These are phyloP conservation scores for Cubamyces sp. DNA, from an alignment of 768 basidiomycete genomes.

Conservation along the genomic window DNA sequence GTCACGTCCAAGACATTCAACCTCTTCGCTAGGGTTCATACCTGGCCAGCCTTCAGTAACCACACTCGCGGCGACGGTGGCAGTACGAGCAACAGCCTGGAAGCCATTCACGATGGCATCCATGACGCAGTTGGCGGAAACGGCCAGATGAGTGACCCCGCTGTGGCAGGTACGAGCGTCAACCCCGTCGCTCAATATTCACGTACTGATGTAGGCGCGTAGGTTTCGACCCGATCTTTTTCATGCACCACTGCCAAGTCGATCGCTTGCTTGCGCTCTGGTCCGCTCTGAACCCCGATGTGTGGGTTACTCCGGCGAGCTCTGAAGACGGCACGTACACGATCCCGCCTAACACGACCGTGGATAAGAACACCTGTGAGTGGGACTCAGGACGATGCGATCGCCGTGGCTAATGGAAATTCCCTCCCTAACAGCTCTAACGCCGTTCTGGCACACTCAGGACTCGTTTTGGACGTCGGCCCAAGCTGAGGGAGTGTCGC, in stretches of 20 bases:
- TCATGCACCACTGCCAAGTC: conserved; percentile 56
- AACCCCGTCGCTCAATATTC: neutral
- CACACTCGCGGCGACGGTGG: conserved; percentile 43
- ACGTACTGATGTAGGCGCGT: neutral
- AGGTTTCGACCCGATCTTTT: conserved; percentile 60
- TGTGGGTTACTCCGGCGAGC: conserved; percentile 39
- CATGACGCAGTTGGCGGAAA: conserved; percentile 40
- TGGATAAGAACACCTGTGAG: conserved; percentile 19
- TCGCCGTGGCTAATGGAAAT: no score
- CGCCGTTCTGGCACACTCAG: conserved; percentile 50
- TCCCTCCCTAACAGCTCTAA: conserved; percentile 37
- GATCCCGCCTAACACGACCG: conserved; percentile 19
- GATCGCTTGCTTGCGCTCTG: conserved; percentile 57
- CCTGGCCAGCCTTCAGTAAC: conserved; percentile 53
- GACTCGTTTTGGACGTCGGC: conserved; percentile 45
- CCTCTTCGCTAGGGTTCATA: conserved; percentile 29
- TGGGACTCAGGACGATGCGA: neutral
- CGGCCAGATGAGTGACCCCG: conserved; percentile 47
- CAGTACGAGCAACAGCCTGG: conserved; percentile 49
- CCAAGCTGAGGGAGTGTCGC: conserved; percentile 33
- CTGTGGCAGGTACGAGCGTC: conserved; percentile 42
- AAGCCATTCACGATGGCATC: conserved; percentile 53
- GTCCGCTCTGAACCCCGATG: conserved; percentile 48
- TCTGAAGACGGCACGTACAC: conserved; percentile 21
- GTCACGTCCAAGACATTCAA: conserved; percentile 18